Evolutionary conservation across 2,329 filamentous ascomycete genomes (phyloP), one percentile per base, ranked within the genome.

Genomic region (Ambrosiella cleistominuta): DNA sequence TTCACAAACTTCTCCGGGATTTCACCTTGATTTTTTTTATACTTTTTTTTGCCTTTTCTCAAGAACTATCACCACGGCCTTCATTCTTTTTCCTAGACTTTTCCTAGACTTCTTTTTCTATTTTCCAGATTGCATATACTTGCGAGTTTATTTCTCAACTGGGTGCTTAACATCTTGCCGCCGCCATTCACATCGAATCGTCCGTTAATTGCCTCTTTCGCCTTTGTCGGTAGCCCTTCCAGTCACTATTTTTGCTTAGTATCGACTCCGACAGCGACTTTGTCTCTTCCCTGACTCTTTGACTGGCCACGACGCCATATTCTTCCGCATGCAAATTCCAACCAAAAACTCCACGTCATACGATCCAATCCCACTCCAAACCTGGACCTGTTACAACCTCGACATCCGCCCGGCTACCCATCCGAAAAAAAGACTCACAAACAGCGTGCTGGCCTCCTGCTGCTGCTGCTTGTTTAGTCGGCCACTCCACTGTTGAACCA

Each of bases 341-440:
- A 17, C 19, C 7, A 13, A 51, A 51, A 44, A 27, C 58, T 57
- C 54, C 54, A 57, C 54, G 54, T 60, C 58, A 60, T 60, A 60
- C 54, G 58, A 57, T 60, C 35, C 35, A n/a, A 54, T 53, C 56
- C 49, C 11, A 8, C 17, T 52, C 19, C 13, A 17, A 7, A 8
- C 40, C 19, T n/a, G 35, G 17, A 11, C 52, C 17, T 42, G 36
- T 13, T 19, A 17, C 52, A 54, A 40, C 36, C 35, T 54, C 52
- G 38, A 54, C 35, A 17, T 42, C 19, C 2, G 19, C 39, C 39
- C 40, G 15, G 54, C 15, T 13, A 27, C 27, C 19, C 54, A 9
- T 17, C 39, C 54, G 8, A n/a, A 51, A 36, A 51, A 47, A 8
- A 13, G 13, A 47, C 13, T 7, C n/a, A 17, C 19, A 13, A 12